Evolutionary conservation across 1,284 basidiomycete species (phyloP), one percentile per base, ranked within the genome.

Genomic region (Cryptococcus deneoformans): DNA sequence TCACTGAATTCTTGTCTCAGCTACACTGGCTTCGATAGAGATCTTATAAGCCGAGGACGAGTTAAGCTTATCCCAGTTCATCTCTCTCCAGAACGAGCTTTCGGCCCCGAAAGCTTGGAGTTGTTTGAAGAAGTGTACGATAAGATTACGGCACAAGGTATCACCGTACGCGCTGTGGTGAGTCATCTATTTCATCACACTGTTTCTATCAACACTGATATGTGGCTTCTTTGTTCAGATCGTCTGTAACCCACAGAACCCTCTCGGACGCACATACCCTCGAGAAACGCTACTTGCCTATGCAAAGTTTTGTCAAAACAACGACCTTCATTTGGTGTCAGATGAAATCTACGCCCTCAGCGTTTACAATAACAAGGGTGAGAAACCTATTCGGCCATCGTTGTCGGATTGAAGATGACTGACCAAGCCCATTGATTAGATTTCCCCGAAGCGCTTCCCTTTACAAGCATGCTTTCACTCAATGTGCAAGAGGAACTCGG

Each of bases 311-410:
- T 79, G 79, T 53, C 74, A 80, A 57, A 69, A 75, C 56, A 73
- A 74, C 55, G 73, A 79, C 59, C 61, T 80, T 6, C 79, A 77
- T 56, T 68, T 79, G 20, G 72, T 80, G n/a, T 70, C 66, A 1
- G 79, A 80, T 62, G 78, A 80, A 65, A 79, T 81, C 46, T 81
- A 81, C 65, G 77, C 74, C 14, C 61, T 79, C 62, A 77, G 75
- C 56, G 63, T 73, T 34, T 79, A 73, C 58, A 62, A 76, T 35
- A 71, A 72, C 50, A 49, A 62, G 3, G 52, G 71, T 71, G 52
- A 49, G 72, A 62, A 8, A 7, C 40, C 16, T 42, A 16, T 29
- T 50, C 4, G 40, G 44, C 20, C 36, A 16, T 29, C 6, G 20
- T 47, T n/a, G 8, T 6, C 11, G 11, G 10, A 36, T 6, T 53